Base-by-base conservation (phyloP, 305 asterid species). In the Striga hermonthica region DNA sequence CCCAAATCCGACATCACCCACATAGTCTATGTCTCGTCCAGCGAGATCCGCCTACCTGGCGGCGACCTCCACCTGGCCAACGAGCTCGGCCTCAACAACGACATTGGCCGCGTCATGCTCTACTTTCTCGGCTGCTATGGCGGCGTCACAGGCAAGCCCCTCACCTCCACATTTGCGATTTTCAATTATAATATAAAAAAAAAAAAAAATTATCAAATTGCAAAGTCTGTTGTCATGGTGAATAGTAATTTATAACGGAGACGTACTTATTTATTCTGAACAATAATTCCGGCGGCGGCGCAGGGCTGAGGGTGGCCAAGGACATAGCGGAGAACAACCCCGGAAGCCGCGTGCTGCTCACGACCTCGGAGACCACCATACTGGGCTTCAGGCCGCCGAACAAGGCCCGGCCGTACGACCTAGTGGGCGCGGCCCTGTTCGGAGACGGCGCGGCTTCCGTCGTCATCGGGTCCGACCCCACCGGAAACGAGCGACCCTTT, bases 321-420 rank as follows among this genome's bases (percentile, higher is more conserved):
- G 98, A 92, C 82, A 92, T 92, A 4, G 97, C 96, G 0, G 97
- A 92, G 62, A 92, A 92, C 81, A 92, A 92, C 64, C 96, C 95
- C 4, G 95, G 93, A 8, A 87, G 96, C 75, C 88, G 98, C 6
- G 96, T 92, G 6, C 74, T 92, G 4, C 71, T 92, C 11, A 65
- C 98, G 2, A 92, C 97, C 3, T 85, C 97, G 0, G 97, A 92
- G 74, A 92, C 98, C 2, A 89, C 97, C 5, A 89, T 89, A 7
- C 89, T 92, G 0, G 98, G 97, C 1, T 92, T 85, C 62, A 65
- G 97, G 7, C 97, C 98, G 0, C 98, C 98, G 0, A 92, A 82
- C 75, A 72, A 66, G 12, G 65, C 87, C 1, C 88, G 96, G 34
- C 97, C 98, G 3, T 92, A 89, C 62, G 96, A 89, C 58, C 88